Base-by-base conservation (phyloP, 225 moss, liverwort and hornwort genomes). In the Lunularia cruciata region DNA sequence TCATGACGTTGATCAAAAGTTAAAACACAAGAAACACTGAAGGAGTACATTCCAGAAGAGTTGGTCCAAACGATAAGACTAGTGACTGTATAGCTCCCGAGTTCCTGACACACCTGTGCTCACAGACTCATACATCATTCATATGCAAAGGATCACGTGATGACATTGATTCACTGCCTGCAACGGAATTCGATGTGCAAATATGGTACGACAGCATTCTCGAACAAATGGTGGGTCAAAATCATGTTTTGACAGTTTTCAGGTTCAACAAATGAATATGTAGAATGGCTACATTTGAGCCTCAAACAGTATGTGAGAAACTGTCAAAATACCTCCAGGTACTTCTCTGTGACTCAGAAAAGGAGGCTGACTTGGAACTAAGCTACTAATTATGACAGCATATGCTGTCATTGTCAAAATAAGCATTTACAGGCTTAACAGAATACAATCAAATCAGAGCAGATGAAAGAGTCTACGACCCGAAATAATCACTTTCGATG, bases 371-470 rank as follows among this genome's bases (percentile, higher is more conserved):
- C 42, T 65, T 58, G 48, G 52, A 74, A 79, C 36, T 73, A 6
- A 32, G 60, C 71, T 75, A 65, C 70, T 70, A 60, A 75, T 30
- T 67, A 45, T 42, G 79, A 75, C 79, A 79, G 75, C 79, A 67
- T 75, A 52, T 75, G 79, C 79, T 79, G 79, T 75, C 75, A 61
- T 40, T 39, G 66, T 71, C 71, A 74, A 72, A 66, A 80, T 75
- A 72, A 57, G 61, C 75, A 80, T 67, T 75, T 75, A 74, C 57
- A 80, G 67, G 61, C 23, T 67, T 47, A 47, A 67, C 68, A 45
- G 53, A 75, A 55, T 75, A 79, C 59, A 75, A 26, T 64, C 63
- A 67, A 75, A 72, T 72, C 72, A 67, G 66, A 60, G 18, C 36
- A 74, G 39, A 34, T 20, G 12, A 72, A 74, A 30, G 62, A 73